These are phyloP conservation scores for Prototheca wickerhamii DNA, from an alignment of 163 green algal genomes.

Conservation along the genomic window DNA sequence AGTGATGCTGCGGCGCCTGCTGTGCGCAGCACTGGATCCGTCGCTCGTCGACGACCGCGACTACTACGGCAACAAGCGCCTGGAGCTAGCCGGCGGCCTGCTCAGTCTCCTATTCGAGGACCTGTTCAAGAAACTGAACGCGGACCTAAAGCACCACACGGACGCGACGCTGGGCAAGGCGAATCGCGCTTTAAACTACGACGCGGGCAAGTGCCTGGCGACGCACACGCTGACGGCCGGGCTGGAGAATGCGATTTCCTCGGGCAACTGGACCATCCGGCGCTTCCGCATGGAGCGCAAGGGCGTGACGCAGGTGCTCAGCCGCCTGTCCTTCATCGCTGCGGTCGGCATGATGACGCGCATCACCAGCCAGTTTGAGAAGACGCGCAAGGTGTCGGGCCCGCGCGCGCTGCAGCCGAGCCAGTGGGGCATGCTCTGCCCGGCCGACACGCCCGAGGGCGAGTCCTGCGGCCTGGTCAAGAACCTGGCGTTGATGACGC, in stretches of 20 bases:
- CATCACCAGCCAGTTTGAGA: conserved; percentile 98
- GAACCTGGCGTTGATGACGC: conserved; percentile 98
- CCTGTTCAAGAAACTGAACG: conserved; percentile 95
- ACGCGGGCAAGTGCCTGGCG: conserved; percentile 87
- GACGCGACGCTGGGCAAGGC: conserved; percentile 76
- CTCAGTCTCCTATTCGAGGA: conserved; percentile 98
- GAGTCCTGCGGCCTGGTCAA: conserved; percentile 97
- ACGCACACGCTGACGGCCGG: conserved; percentile 89
- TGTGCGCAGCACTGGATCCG: conserved; percentile 79
- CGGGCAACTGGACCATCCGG: conserved; percentile 97
- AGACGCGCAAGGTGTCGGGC: conserved; percentile 92
- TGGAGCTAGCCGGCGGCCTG: conserved; percentile 94
- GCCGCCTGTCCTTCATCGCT: conserved; percentile 84
- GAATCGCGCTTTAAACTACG: conserved; percentile 80
- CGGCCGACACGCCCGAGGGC: conserved; percentile 76
- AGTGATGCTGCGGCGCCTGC: conserved; percentile 87
- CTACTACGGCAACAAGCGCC: conserved; percentile 91
- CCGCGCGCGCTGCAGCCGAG: conserved; percentile 88
- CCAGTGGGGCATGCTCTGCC: conserved; percentile 98
- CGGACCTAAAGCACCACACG: conserved; percentile 83
- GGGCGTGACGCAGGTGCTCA: conserved; percentile 96
- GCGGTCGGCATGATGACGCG: conserved; percentile 97
- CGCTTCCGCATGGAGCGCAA: conserved; percentile 98
- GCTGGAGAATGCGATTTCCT: conserved; percentile 86
- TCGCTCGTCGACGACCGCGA: conserved; percentile 90